Base-by-base conservation (phyloP, 208 protist genomes). In the Leishmania lainsoni region DNA sequence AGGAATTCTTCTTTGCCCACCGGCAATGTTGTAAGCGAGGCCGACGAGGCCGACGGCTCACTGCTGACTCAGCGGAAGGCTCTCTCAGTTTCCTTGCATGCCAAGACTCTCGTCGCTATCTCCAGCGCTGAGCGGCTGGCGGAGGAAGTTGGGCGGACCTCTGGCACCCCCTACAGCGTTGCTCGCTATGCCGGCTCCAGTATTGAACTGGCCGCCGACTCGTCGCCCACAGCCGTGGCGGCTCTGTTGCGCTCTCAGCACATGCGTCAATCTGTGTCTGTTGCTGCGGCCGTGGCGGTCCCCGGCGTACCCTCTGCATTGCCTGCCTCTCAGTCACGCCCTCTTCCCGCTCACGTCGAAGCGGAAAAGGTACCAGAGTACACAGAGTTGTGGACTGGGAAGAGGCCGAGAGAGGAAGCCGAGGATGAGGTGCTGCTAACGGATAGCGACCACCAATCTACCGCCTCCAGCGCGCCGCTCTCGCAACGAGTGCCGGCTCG, bases 81-180 rank as follows among this genome's bases (percentile, higher is more conserved):
- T 9, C 69, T 81, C 5, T 84, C 84, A 8, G 77, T 81, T 16
- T 70, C 80, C 32, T 72, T 88, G 84, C 80, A 81, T 74, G 84
- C 81, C 12, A 84, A 78, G 49, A 84, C 84, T 26, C 76, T 85
- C 16, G 84, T 76, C 49, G 81, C 81, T 9, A 78, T 83, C 35
- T 78, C 75, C 20, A 81, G 84, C 42, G 84, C 84, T 48, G 75
- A 68, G 26, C 84, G 81, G 6, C 81, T 88, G 48, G 80, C 84
- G 35, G 82, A 88, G 29, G 84, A 88, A 54, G 81, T 88, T 1
- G 75, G 77, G 12, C 70, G 74, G 35, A 81, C 76, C 35, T 88
- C 81, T 3, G 16, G 84, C n/a, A 79, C 68, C 8, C 74, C 84
- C 26, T 78, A 84, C 66, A 88, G 81, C 70, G 78, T 85, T 2